phyloP scores from a whole-genome alignment of 106 monocot species.

The Dioscorea zingiberensis region DNA sequence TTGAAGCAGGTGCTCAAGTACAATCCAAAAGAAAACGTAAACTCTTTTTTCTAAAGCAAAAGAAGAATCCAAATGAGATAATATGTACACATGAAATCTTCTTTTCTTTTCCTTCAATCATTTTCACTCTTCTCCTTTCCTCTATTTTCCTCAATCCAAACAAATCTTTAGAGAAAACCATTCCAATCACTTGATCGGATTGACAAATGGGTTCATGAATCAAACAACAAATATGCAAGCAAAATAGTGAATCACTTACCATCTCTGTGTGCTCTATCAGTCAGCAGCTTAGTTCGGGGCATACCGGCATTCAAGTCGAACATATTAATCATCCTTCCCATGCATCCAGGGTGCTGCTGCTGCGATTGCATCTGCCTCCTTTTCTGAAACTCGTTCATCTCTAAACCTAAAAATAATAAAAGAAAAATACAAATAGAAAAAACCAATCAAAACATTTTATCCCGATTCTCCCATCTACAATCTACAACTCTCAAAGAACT shows the following conservation, averaged over 20 bases:
- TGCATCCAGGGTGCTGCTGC: conserved; percentile 15
- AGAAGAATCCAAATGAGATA: no score
- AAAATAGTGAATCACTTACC: conserved; percentile 18
- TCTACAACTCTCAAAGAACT: no score
- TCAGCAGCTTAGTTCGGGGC: conserved; percentile 39
- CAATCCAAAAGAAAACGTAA: no score
- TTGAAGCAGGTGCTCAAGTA: no score
- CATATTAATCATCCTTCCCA: conserved; percentile 48
- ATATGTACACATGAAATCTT: no score
- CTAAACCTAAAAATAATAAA: conserved; percentile 7
- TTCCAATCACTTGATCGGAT: not conserved
- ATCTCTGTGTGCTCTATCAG: conserved; percentile 37
- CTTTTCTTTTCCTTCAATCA: no score
- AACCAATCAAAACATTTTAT: not conserved
- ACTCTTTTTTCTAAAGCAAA: no score
- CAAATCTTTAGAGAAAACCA: not conserved
- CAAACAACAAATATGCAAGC: not conserved
- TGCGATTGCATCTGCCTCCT: conserved; percentile 1
- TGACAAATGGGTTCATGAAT: not conserved
- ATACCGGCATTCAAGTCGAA: conserved; percentile 56
- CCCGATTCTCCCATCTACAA: no score
- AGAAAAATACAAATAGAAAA: not conserved
- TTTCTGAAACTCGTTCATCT: not conserved
- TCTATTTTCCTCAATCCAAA: not conserved
- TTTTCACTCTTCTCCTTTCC: no score